Evolutionary conservation across 192 early-diverging fungal genomes (phyloP).

Genomic region (Chytriomyces sp.): DNA sequence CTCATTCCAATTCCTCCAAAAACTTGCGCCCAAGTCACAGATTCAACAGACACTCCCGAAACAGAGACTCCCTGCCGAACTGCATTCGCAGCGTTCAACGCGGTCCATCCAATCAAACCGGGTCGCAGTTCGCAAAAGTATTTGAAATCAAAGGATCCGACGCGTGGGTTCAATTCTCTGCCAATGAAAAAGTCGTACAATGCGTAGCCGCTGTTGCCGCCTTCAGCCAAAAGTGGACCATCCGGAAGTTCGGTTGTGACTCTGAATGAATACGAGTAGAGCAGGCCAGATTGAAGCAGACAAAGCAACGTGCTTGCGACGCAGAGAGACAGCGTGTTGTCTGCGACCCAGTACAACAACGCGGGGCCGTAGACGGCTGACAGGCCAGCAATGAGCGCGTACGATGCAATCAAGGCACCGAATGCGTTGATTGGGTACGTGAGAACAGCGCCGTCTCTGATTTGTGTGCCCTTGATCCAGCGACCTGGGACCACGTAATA

Average conservation of each 20-base stretch:
- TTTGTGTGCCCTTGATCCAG: conserved; percentile 56
- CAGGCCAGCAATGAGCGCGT: conserved; percentile 55
- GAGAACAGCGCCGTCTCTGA: conserved; percentile 76
- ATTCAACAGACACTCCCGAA: background rate
- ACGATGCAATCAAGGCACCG: conserved; percentile 32
- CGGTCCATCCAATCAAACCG: conserved; percentile 88
- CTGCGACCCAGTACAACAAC: conserved; percentile 81
- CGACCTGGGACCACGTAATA: background rate
- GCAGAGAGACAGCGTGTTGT: conserved; percentile 77
- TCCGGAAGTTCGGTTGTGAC: conserved; percentile 21
- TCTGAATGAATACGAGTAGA: conserved; percentile 75
- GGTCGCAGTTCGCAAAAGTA: conserved; percentile 92
- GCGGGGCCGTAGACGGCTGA: conserved; percentile 56
- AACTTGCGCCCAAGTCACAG: background rate
- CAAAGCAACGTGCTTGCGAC: conserved; percentile 67
- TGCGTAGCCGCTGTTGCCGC: conserved; percentile 89
- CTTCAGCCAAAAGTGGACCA: conserved; percentile 73
- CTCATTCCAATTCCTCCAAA: conserved; percentile 65
- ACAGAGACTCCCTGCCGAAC: conserved; percentile 63
- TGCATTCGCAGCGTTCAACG: conserved; percentile 79
- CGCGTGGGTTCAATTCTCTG: conserved; percentile 91
- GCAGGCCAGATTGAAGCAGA: conserved; percentile 62
- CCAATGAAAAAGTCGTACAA: conserved; percentile 97
- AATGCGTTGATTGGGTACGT: conserved; percentile 82
- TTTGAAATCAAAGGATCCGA: conserved; percentile 84